These are phyloP conservation scores for Penicillium freii DNA, from an alignment of 2,329 filamentous ascomycete genomes.

Conservation along the genomic window DNA sequence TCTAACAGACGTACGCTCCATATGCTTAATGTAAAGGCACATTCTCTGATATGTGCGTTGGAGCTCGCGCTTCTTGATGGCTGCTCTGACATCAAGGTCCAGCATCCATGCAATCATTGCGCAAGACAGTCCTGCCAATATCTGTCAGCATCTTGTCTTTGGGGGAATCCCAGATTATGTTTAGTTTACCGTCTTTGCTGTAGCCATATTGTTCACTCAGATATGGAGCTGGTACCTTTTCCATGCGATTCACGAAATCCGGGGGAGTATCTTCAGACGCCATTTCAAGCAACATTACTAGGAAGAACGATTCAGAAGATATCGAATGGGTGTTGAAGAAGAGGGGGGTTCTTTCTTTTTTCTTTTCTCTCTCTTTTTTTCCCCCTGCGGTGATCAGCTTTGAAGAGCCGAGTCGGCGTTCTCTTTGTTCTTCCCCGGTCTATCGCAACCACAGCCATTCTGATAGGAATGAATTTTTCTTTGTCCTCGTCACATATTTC, in stretches of 20 bases:
- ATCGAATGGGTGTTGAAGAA: not conserved
- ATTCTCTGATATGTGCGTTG: constrained; percentile 4
- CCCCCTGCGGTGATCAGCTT: not conserved
- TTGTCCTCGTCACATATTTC: not conserved
- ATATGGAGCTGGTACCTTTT: constrained; percentile 6
- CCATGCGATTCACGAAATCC: constrained; percentile 3
- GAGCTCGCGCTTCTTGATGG: constrained; percentile 6
- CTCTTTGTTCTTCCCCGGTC: not conserved
- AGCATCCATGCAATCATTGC: constrained; percentile 11
- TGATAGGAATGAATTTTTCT: not conserved
- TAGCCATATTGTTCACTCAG: not conserved
- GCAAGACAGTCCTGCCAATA: not conserved
- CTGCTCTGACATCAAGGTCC: constrained; percentile 3
- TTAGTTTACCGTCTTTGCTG: not conserved
- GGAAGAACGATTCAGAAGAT: not conserved
- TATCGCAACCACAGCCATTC: not conserved
- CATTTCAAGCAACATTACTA: not conserved
- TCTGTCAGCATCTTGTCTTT: not conserved
- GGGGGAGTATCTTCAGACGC: not conserved
- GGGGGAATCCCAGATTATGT: not conserved
- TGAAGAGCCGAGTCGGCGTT: not conserved
- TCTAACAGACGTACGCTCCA: constrained; percentile 1
- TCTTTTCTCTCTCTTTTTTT: too few species aligned
- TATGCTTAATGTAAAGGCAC: constrained; percentile 8
- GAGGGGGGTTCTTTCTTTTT: not conserved